Evolutionary conservation across 306 rosid species (phyloP), one percentile per base, ranked within the genome.

Genomic region (Abrus precatorius): DNA sequence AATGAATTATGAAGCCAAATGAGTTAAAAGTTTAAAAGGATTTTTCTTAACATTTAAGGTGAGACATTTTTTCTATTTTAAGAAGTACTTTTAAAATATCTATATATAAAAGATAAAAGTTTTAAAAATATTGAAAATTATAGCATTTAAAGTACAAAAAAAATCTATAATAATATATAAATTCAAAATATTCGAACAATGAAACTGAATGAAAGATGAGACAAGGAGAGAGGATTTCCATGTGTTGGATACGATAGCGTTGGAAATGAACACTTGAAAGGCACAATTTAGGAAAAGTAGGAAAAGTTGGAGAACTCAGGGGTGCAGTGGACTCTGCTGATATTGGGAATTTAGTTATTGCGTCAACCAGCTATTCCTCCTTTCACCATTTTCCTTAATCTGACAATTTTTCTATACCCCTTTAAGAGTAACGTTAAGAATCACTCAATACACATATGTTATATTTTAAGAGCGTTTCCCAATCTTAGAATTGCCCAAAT

Each of bases 251-350:
- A 20, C 20, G 20, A 36, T 59, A 29, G 71, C 5, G 52, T 10
- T 43, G 43, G 62, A 57, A 9, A 6, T 57, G 50, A 69, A 69
- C 11, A 64, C 61, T 8, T 36, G 6, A 10, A 44, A 45, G 64
- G 14, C 14, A 74, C 48, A 60, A 57, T 56, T 4, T 5, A 10
- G 49, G 28, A 74, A 55, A 68, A 13, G 41, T 47, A 75, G 72
- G 72, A 75, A 13, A 56, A 48, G 32, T 47, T 36, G 45, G 81
- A 57, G 47, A 82, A 54, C 53, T 9, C 12, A 34, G 28, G 45
- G 8, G 5, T 47, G 33, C 60, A 60, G 60, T 33, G 27, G 50
- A 14, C 7, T 40, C 5, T 44, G 9, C 57, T 56, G 47, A 47
- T 43, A 2, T 60, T 4, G 50, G 82, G 9, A 82, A 68, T 66